Percentiles rank a stretch among this genome's conserved stretches.
These are phyloP conservation scores for Phalaenopsis hybrid DNA, from an alignment of 116 monocot species.

Conservation along the genomic window DNA sequence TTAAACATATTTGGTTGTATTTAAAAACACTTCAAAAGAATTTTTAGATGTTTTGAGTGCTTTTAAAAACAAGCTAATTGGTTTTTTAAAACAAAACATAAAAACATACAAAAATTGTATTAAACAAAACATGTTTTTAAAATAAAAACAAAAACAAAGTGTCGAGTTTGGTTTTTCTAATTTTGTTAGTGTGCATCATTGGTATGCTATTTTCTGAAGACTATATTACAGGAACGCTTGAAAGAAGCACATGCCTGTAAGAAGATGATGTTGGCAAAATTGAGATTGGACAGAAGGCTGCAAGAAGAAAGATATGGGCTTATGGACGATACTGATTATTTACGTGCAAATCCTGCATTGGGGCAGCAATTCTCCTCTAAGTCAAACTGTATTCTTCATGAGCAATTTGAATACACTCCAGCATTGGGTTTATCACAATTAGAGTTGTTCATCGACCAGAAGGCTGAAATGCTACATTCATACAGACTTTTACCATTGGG, in stretches of 20 bases:
- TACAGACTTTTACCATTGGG: conserved; percentile 33
- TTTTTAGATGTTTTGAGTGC: too few species aligned
- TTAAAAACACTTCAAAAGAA: too few species aligned
- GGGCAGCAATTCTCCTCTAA: neutral
- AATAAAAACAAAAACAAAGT: too few species aligned
- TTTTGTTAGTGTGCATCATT: too few species aligned
- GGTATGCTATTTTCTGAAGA: neutral
- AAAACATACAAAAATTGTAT: too few species aligned
- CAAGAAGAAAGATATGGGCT: conserved; percentile 15
- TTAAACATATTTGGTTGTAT: too few species aligned
- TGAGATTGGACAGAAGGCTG: conserved; percentile 30
- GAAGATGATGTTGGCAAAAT: conserved; percentile 37
- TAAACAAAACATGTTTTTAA: too few species aligned
- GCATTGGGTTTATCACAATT: conserved; percentile 17
- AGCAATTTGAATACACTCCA: neutral
- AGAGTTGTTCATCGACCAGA: conserved; percentile 23
- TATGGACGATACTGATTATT: neutral
- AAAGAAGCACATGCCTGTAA: conserved; percentile 31
- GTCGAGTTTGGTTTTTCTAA: neutral
- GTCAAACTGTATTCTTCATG: neutral
- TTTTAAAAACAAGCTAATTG: too few species aligned
- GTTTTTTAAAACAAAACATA: too few species aligned
- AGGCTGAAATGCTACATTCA: conserved; percentile 29
- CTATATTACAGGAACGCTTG: conserved; percentile 25
- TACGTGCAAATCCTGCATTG: conserved; percentile 6